phyloP scores from a whole-genome alignment of 495 filamentous ascomycete genomes.

The Podospora pseudopauciseta region DNA sequence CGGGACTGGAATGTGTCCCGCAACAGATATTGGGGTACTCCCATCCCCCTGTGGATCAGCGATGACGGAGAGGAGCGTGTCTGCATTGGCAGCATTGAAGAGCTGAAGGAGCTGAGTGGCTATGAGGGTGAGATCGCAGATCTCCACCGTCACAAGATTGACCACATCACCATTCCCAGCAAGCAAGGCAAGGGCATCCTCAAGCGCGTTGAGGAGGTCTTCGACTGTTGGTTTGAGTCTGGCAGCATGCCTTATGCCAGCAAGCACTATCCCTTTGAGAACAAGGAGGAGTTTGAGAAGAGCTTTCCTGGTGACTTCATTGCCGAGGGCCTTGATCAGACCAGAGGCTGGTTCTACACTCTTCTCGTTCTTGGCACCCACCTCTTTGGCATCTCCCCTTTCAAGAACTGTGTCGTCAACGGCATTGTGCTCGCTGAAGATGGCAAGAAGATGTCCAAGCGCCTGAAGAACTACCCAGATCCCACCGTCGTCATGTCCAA shows the following conservation, averaged over 20 bases:
- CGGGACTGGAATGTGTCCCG: conserved; percentile 96
- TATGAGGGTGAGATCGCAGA: conserved; percentile 83
- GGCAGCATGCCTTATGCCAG: conserved; percentile 96
- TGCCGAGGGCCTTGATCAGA: conserved; percentile 76
- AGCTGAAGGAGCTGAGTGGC: conserved; percentile 84
- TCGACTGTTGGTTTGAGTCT: conserved; percentile 90
- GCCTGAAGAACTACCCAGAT: conserved; percentile 96
- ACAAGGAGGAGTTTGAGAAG: conserved; percentile 72
- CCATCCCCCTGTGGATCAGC: conserved; percentile 90
- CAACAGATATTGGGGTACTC: conserved; percentile 97
- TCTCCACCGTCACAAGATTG: conserved; percentile 91
- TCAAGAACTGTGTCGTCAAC: conserved; percentile 96
- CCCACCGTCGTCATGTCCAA: conserved; percentile 77
- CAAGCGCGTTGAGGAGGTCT: conserved; percentile 82
- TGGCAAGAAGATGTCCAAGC: conserved; percentile 99
- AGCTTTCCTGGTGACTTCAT: conserved; percentile 96
- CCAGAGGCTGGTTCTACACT: conserved; percentile 97
- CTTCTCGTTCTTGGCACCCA: conserved; percentile 85
- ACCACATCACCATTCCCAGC: conserved; percentile 93
- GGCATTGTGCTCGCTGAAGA: conserved; percentile 93
- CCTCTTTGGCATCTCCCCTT: conserved; percentile 82
- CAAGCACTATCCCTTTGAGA: conserved; percentile 93
- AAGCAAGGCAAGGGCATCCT: conserved; percentile 83
- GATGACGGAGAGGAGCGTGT: conserved; percentile 83
- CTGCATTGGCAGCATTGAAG: conserved; percentile 79